Evolutionary conservation across 2,329 filamentous ascomycete species (phyloP), one percentile per base, ranked within the genome.

Genomic region (Atkinsonella texensis): DNA sequence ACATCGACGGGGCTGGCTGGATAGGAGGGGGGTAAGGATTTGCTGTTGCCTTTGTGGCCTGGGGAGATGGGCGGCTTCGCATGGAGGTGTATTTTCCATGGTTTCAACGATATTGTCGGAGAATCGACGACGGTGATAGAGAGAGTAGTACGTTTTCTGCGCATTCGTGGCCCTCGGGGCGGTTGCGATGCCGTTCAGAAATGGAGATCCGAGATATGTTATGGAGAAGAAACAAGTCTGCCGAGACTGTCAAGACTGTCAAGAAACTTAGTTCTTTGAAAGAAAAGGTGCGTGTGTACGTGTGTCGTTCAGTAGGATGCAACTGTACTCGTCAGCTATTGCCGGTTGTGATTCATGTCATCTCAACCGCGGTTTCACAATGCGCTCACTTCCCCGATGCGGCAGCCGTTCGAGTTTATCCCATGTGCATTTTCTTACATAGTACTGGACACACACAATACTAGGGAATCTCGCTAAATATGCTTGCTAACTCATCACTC

Each of bases 401-500:
- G 28, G 43, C 28, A 18, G 3, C 4, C 20, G 18, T 18, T 18
- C 43, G n/a, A 13, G 6, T 17, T 33, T 17, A 5, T 9, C 1
- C 3, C 20, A 31, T 46, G 43, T 33, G 12, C 28, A 46, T 46
- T 32, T 31, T 18, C 28, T 28, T 4, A 23, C 11, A 12, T 17
- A 31, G 28, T n/a, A 50, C 44, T 43, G 23, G 20, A 31, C 12
- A 49, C 10, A 49, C 10, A 44, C 32, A 44, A 39, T n/a, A 47
- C 35, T 31, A 41, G 35, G 28, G 38, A 17, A 44, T 35, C 38
- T 44, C 31, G 23, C 45, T 39, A 35, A n/a, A 23, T 2, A 41
- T 48, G 12, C n/a, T n/a, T 10, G 9, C 11, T 31, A 23, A 35
- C 9, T 15, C 43, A 11, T 60, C 65, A 91, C 66, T 91, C 88